phyloP scores from a whole-genome alignment of 2,329 filamentous ascomycete genomes.

The Colletotrichum sp. region DNA sequence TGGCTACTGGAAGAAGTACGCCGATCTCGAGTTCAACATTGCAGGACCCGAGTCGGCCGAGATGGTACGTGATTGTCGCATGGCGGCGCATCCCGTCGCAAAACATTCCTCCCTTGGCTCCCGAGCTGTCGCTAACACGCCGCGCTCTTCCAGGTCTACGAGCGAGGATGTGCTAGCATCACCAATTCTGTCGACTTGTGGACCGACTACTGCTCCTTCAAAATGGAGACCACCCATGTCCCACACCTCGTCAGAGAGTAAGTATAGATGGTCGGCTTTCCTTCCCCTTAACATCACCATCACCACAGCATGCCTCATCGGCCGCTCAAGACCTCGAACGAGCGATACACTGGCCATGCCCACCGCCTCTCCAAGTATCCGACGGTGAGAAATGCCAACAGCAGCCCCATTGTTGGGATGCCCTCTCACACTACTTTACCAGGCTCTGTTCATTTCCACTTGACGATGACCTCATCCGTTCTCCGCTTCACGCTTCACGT shows the following conservation, averaged over 20 bases:
- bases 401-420: slow-evolving; percentile 62
- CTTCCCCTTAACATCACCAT: slow-evolving; percentile 67
- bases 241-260: slow-evolving; percentile 98
- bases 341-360: slow-evolving; percentile 31
- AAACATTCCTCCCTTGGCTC: slow-evolving; percentile 1
- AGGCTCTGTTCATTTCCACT: slow-evolving; percentile 60
- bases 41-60: slow-evolving; percentile 96
- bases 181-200: slow-evolving; percentile 94
- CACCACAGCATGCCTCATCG: slow-evolving; percentile 47
- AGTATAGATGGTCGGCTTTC: slow-evolving; percentile 75
- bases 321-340: slow-evolving; percentile 45
- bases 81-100: neutral
- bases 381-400: slow-evolving; percentile 77
- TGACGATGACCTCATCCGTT: slow-evolving; percentile 40
- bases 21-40: slow-evolving; percentile 95
- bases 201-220: slow-evolving; percentile 97
- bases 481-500: slow-evolving; percentile 52
- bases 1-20: slow-evolving; percentile 99
- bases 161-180: slow-evolving; percentile 92
- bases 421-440: slow-evolving; percentile 69
- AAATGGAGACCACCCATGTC: slow-evolving; percentile 96
- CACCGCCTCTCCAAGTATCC: slow-evolving; percentile 40
- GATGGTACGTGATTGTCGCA: slow-evolving; percentile 68
- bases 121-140: neutral
- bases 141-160: slow-evolving; percentile 74